Evolutionary conservation across 306 rosid genomes (phyloP), one percentile per base, ranked within the genome.

Genomic region (Trichosanthes truncata): DNA sequence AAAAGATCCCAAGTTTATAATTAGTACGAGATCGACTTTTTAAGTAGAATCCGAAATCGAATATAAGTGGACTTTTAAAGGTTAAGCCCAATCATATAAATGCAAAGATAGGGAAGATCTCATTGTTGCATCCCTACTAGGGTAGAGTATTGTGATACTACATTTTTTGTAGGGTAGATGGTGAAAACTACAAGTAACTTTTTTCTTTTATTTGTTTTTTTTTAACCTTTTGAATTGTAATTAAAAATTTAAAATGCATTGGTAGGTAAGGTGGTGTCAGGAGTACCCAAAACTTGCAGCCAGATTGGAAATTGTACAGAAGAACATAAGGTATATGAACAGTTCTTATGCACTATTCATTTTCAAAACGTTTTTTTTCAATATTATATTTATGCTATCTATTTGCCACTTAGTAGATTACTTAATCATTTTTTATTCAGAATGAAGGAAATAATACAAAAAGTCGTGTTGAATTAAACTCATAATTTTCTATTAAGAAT

Each of bases 271-370:
- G 82, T 87, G 86, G 89, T 77, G 79, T 46, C 61, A 85, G 76
- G 96, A 91, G 73, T 88, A 69, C 82, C 87, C 85, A 63, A 93
- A 87, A 81, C 91, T 93, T 45, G 77, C 62, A 17, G 79, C 83
- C 38, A 93, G 87, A 82, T 76, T 86, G 81, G 89, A 93, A 81
- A 81, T 86, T 49, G 78, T 93, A 20, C 87, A 93, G 80, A 87
- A 73, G 81, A 91, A 83, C 80, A 55, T 88, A 31, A 91, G 96
- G 97, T 88, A 87, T 45, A 35, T 29, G 21, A 23, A 48, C 43
- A 65, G 57, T 20, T 63, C 56, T 81, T 51, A n/a, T 15, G 66
- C 29, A 61, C 46, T 29, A 14, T 51, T 52, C 77, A 46, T 46
- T 62, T 15, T 35, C 8, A 66, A 36, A 55, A 55, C 2, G 9